A percentile compares a stretch with the other conserved stretches of the same genome.
These are phyloP conservation scores for Taiozyma sp. DNA, from an alignment of 1,139 yeast species.

Conservation along the genomic window DNA sequence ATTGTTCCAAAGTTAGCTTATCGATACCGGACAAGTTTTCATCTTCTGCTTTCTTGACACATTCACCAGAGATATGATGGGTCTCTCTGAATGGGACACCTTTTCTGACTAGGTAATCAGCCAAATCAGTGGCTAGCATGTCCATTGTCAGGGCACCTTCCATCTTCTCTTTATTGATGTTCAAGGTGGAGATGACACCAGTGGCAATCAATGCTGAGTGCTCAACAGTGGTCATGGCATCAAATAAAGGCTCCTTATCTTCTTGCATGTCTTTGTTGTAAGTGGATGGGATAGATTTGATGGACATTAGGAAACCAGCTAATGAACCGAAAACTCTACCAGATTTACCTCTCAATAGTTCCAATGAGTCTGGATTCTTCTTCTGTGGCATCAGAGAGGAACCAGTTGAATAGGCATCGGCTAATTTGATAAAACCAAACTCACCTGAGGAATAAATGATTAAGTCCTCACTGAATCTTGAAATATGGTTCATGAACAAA, in stretches of 20 bases:
- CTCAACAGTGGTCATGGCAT: conserved; percentile 83
- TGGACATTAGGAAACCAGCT: conserved; percentile 93
- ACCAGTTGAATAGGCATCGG: conserved; percentile 98
- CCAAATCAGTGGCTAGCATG: conserved; percentile 97
- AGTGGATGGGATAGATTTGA: conserved; percentile 94
- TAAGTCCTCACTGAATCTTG: conserved; percentile 90
- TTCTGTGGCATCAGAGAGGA: conserved; percentile 98
- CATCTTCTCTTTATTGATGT: conserved; percentile 73
- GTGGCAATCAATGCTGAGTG: conserved; percentile 93
- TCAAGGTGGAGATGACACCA: conserved; percentile 87
- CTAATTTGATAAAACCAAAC: conserved; percentile 87
- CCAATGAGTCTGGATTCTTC: conserved; percentile 96
- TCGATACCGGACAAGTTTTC: conserved; percentile 74
- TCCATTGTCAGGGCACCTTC: conserved; percentile 91
- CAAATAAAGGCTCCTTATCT: conserved; percentile 96
- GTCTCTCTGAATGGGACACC: conserved; percentile 99
- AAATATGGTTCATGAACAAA: conserved; percentile 89
- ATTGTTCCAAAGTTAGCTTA: conserved; percentile 70
- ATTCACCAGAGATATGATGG: conserved; percentile 96
- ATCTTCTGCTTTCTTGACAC: conserved; percentile 89
- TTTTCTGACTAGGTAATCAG: conserved; percentile 93
- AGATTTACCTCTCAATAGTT: conserved; percentile 90
- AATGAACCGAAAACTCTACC: conserved; percentile 96
- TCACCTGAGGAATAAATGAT: conserved; percentile 96
- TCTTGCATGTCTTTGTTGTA: conserved; percentile 98